Evolutionary conservation across 306 rosid species (phyloP).

Genomic region (Malus fusca): DNA sequence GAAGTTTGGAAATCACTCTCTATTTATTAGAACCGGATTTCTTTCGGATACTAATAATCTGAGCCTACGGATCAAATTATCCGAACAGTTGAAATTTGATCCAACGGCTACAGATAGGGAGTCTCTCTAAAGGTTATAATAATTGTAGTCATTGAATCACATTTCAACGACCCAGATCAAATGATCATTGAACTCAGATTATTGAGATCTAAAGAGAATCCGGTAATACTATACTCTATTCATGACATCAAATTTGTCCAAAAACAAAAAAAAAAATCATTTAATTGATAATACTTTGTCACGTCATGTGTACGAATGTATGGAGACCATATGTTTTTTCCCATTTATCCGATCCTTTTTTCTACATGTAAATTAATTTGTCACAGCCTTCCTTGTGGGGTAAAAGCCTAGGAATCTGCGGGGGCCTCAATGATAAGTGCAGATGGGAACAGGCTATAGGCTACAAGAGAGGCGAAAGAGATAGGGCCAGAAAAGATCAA

Average conservation of each 20-base stretch:
- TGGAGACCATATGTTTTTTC: not conserved
- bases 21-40: rapidly evolving
- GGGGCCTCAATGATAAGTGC: not conserved
- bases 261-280: too few relatives aligned
- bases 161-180: rapidly evolving
- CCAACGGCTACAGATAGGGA: too few relatives aligned
- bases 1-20: too few relatives aligned
- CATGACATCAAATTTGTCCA: too few relatives aligned
- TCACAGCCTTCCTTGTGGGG: not conserved
- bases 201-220: rapidly evolving
- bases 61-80: rapidly evolving
- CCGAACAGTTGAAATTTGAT: rapidly evolving
- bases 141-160: rapidly evolving
- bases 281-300: too few relatives aligned
- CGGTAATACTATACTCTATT: too few relatives aligned
- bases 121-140: too few relatives aligned
- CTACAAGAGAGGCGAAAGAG: not conserved
- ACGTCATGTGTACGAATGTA: not conserved
- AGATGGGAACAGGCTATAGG: not conserved
- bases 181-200: rapidly evolving
- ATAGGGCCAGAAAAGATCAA: constrained; percentile 12
- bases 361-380: not conserved
- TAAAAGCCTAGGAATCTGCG: not conserved
- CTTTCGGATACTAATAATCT: rapidly evolving
- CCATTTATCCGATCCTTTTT: not conserved